Base-by-base conservation (phyloP, 306 rosid species). In the Mimosa bimucronata region DNA sequence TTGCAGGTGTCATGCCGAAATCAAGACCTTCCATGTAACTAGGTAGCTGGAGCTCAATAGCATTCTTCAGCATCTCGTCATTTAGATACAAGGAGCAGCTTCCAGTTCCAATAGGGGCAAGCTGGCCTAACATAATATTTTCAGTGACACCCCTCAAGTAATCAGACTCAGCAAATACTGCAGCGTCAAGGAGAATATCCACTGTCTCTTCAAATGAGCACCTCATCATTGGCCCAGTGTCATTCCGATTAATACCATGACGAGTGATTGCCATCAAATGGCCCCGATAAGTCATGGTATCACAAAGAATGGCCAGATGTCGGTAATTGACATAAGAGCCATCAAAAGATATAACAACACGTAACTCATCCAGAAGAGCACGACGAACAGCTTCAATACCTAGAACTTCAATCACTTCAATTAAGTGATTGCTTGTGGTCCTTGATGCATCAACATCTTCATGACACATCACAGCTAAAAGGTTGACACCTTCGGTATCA, bases 241-340 rank as follows among this genome's bases (percentile, higher is more conserved):
- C 99, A 80, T 96, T 96, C 53, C 98, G 46, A 72, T 96, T 96
- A 73, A 96, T 96, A 29, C 99, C 99, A 77, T 96, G 99, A 44
- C 99, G 99, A 4, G 99, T 96, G 67, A 96, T 96, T 74, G 99
- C 97, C 99, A 96, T 96, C 88, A 96, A 87, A 89, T 96, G 97
- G 74, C 99, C 98, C 55, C 99, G 89, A 82, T 96, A 93, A 2
- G 99, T 96, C 99, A 96, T 96, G 28, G 99, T 93, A 77, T 96
- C 99, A 79, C 99, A 96, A 25, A 96, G 99, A 81, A 96, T 96
- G 76, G 99, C 99, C 45, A 96, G 87, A 82, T 96, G 99, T 69
- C 98, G 84, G 74, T 96, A 96, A 74, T 96, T 96, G 80, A 96
- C 99, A 71, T 96, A 96, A 69, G 98, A 96, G 74, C 99, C 99